A percentile compares a stretch with the other conserved stretches of the same genome.
These are phyloP conservation scores for Rhodosporidiobolus sp. DNA, from an alignment of 768 basidiomycete species.

Conservation along the genomic window DNA sequence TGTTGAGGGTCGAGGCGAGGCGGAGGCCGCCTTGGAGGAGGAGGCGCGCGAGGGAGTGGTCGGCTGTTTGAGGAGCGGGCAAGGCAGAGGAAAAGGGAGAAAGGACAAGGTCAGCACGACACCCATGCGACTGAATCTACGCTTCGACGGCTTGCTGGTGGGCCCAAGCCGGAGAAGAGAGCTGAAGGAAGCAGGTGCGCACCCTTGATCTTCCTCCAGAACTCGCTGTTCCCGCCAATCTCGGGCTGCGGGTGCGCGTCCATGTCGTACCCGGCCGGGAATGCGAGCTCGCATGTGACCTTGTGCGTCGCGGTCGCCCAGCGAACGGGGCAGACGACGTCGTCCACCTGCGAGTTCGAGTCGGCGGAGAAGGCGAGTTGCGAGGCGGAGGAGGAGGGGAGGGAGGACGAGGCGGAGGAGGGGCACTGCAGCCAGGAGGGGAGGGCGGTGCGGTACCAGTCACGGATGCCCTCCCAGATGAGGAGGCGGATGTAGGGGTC, in stretches of 20 bases:
- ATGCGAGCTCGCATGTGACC: constrained; percentile 38
- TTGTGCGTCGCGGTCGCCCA: constrained; percentile 40
- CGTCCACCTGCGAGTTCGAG: background rate
- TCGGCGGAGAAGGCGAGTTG: constrained; percentile 32
- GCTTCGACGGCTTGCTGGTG: too few relatives aligned
- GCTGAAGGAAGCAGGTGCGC: constrained; percentile 57
- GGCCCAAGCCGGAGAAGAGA: constrained; percentile 63
- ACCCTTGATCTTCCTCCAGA: constrained; percentile 63
- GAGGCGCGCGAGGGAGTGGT: constrained; percentile 74
- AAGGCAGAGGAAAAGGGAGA: constrained; percentile 49
- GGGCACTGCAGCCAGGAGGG: constrained; percentile 70
- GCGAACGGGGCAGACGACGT: constrained; percentile 34
- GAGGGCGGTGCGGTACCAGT: constrained; percentile 63
- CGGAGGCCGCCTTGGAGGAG: constrained; percentile 78
- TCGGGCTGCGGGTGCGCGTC: constrained; percentile 12
- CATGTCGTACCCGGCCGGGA: constrained; percentile 26
- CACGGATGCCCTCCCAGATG: constrained; percentile 75
- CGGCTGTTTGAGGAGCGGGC: constrained; percentile 43
- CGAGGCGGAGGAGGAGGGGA: constrained; percentile 21
- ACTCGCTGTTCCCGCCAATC: constrained; percentile 72
- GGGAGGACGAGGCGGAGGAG: constrained; percentile 35
- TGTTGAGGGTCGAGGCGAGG: constrained; percentile 75
- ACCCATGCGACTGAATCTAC: too few relatives aligned
- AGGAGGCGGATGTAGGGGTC: constrained; percentile 66
- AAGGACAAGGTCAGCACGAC: constrained; percentile 60